Evolutionary conservation across 352 stramenopile species (phyloP), one percentile per base, ranked within the genome.

Genomic region (Pythium myriotylum): DNA sequence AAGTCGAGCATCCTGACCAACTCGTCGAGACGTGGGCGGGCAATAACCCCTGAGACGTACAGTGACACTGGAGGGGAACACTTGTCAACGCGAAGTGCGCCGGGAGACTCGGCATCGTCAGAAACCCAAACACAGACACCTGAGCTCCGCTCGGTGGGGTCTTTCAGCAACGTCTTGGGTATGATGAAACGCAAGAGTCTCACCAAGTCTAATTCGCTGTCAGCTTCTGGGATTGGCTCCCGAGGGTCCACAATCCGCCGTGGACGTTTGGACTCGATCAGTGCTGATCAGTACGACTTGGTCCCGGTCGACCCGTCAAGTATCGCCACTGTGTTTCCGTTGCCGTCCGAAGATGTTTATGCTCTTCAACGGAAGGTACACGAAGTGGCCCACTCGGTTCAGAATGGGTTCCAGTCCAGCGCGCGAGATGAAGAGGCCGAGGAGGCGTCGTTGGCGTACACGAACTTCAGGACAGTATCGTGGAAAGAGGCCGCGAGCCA

Each of bases 291-390:
- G 14, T 58, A 56, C 8, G 81, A 89, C 17, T 41, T 91, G 22
- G 62, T 80, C 0, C 77, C 79, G 0, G 72, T 91, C 17, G 78
- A 89, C 4, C 81, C 84, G 5, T 62, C 80, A 19, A 84, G 74
- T 23, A 89, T 92, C 47, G 86, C 81, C 5, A 89, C 82, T 0
- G 76, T 92, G 7, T 92, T 92, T 53, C 84, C 83, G n/a, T 35
- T 92, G 19, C 83, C 83, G 17, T 87, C 79, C 1, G 79, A 88
- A 50, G 83, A 92, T 43, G 74, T 86, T 2, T 89, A 88, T 23
- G 81, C 77, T 2, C 57, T 85, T n/a, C 83, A 92, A 37, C 79
- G 81, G 16, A 89, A 91, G 62, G 76, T 91, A 9, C 81, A 89
- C 59, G 81, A 91, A 42, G 81, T 91, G 5, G 81, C 81, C 0